phyloP scores from a whole-genome alignment of 2,329 filamentous ascomycete species.

The Curvularia sp. region DNA sequence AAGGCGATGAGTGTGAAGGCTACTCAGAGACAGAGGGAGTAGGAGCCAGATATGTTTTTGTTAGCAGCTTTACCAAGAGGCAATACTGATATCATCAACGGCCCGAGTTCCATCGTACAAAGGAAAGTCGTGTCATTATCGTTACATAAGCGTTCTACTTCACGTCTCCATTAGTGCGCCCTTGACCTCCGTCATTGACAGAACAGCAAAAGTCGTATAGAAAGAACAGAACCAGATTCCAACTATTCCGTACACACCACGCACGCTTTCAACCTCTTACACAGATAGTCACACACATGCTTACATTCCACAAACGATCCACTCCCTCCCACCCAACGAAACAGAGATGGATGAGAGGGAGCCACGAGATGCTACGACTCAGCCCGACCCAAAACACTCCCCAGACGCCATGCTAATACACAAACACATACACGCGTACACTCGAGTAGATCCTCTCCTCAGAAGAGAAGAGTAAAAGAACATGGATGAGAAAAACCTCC shows the following conservation, averaged over 20 bases:
- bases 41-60: not conserved
- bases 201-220: not conserved
- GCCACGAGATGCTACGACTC: not conserved
- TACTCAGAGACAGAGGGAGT: not conserved
- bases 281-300: not conserved
- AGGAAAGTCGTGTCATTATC: not conserved
- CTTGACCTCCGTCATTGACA: not conserved
- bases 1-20: not conserved
- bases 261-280: not conserved
- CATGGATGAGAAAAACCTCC: not conserved
- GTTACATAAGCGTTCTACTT: not conserved
- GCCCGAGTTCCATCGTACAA: not conserved
- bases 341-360: not conserved
- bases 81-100: not conserved
- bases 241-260: not conserved
- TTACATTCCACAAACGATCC: not conserved
- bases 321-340: not conserved
- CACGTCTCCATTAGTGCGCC: not conserved
- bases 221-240: not conserved
- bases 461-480: not conserved
- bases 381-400: not conserved
- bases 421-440: not conserved
- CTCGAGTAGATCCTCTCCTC: not conserved
- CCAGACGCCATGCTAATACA: slow-evolving; percentile 30
- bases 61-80: not conserved